A percentile compares a stretch with the other conserved stretches of the same genome.
Evolutionary conservation across 768 basidiomycete species (phyloP).

Genomic region (Podaxis rugospora): DNA sequence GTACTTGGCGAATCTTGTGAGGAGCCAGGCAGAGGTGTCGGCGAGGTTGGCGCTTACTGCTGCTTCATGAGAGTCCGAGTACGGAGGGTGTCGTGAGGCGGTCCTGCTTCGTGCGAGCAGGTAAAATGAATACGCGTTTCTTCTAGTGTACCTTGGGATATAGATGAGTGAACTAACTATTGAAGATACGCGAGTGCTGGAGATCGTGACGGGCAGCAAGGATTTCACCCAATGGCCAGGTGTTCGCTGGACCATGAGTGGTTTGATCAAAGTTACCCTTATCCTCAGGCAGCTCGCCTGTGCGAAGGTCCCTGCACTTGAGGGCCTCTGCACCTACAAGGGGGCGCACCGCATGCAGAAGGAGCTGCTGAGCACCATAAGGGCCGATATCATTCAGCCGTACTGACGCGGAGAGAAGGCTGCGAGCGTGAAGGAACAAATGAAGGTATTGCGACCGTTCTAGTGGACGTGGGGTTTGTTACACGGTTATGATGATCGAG

Average conservation of each 20-base stretch:
- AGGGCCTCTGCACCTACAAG: constrained; percentile 55
- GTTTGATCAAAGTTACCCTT: constrained; percentile 31
- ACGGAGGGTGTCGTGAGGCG: not conserved
- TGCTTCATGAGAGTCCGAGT: constrained; percentile 26
- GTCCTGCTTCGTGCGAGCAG: constrained; percentile 1
- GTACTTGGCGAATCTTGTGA: constrained; percentile 89
- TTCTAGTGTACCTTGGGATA: constrained; percentile 9
- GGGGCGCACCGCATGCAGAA: constrained; percentile 68
- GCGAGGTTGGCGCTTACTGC: constrained; percentile 77
- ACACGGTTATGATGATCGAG: not conserved
- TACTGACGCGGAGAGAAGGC: constrained; percentile 87
- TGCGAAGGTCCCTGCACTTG: constrained; percentile 44
- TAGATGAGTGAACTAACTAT: constrained; percentile 46
- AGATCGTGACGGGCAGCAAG: constrained; percentile 86
- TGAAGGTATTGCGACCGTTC: constrained; percentile 84
- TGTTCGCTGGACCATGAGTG: constrained; percentile 69
- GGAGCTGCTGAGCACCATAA: constrained; percentile 84
- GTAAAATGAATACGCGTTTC: constrained; percentile 13
- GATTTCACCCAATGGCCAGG: constrained; percentile 96
- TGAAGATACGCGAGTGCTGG: constrained; percentile 96
- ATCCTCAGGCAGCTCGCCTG: constrained; percentile 28
- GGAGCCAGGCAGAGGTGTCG: constrained; percentile 91
- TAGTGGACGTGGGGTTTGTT: constrained; percentile 25
- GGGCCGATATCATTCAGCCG: constrained; percentile 91
- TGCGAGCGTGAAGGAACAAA: constrained; percentile 88